Conservation (phyloP, 257 asterid genomes). For the Paulownia fortunei region DNA sequence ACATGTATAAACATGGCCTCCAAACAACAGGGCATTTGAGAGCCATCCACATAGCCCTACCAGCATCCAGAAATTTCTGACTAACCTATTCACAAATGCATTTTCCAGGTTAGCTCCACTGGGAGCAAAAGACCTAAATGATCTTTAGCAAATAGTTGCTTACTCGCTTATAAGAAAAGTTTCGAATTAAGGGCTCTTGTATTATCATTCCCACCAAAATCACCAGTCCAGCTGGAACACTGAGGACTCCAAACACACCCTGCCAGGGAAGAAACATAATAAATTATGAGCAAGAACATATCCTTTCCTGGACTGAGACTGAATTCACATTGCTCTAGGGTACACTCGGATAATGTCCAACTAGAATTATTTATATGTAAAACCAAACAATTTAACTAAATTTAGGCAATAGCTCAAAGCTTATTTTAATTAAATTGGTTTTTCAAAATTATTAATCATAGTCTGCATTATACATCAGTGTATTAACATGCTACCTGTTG, state of each 20-base stretch:
- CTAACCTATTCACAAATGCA: slow-evolving; percentile 54
- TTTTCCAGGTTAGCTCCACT: slow-evolving; percentile 28
- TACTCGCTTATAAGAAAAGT: slow-evolving; percentile 54
- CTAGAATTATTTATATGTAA: not conserved
- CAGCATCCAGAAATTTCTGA: slow-evolving; percentile 70
- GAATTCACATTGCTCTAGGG: not conserved
- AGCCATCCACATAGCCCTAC: slow-evolving; percentile 79
- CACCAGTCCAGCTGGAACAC: slow-evolving; percentile 61
- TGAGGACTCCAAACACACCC: slow-evolving; percentile 64
- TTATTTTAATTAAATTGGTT: not conserved
- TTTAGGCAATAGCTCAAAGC: not conserved
- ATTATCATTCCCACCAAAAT: slow-evolving; percentile 60
- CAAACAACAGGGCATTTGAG: slow-evolving; percentile 71
- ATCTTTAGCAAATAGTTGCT: slow-evolving; percentile 31
- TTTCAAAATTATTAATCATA: slow-evolving; percentile 1
- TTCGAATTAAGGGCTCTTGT: slow-evolving; percentile 52
- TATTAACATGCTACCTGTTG: not conserved
- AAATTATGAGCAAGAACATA: slow-evolving; percentile 2
- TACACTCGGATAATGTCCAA: not conserved
- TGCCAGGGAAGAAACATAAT: slow-evolving; percentile 28
- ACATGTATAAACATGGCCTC: slow-evolving; percentile 95
- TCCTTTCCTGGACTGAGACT: slow-evolving; percentile 9
- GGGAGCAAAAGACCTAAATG: slow-evolving; percentile 1
- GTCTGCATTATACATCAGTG: not conserved
- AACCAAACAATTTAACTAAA: not conserved